Evolutionary conservation across 1,139 yeast genomes (phyloP).

Genomic region (Geotrichum histeridarum): DNA sequence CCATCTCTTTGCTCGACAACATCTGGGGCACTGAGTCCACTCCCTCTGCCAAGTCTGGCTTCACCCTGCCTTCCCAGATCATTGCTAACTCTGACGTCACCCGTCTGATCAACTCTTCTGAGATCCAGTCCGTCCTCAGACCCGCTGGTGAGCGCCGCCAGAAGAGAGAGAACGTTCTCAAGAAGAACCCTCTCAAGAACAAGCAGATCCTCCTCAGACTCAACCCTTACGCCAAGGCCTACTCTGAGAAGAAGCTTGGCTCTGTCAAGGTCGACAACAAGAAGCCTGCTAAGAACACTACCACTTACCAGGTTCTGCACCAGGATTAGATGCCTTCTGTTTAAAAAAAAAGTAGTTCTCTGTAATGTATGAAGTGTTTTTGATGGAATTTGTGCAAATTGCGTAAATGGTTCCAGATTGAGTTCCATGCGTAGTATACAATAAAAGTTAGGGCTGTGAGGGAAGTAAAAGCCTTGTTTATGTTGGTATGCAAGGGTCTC

Average conservation of each 20-base stretch:
- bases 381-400: neutral
- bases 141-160: slow-evolving; percentile 93
- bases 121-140: slow-evolving; percentile 94
- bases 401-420: no score
- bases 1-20: slow-evolving; percentile 93
- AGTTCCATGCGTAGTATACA: no score
- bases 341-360: neutral
- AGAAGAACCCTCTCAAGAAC: slow-evolving; percentile 99
- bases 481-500: no score
- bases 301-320: slow-evolving; percentile 20
- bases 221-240: slow-evolving; percentile 99
- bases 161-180: slow-evolving; percentile 91
- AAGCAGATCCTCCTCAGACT: slow-evolving; percentile 96
- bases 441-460: no score
- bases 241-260: slow-evolving; percentile 86
- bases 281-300: slow-evolving; percentile 19
- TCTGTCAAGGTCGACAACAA: slow-evolving; percentile 66
- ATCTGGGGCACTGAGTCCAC: slow-evolving; percentile 94
- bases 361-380: neutral
- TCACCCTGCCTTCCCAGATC: slow-evolving; percentile 91
- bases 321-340: slow-evolving; percentile 16
- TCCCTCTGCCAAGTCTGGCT: slow-evolving; percentile 80
- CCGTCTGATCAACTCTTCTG: slow-evolving; percentile 98
- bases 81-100: slow-evolving; percentile 92
- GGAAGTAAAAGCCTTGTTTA: no score